Evolutionary conservation across 2,329 filamentous ascomycete species (phyloP), one percentile per base, ranked within the genome.

Genomic region (Pseudocercospora fuligena): DNA sequence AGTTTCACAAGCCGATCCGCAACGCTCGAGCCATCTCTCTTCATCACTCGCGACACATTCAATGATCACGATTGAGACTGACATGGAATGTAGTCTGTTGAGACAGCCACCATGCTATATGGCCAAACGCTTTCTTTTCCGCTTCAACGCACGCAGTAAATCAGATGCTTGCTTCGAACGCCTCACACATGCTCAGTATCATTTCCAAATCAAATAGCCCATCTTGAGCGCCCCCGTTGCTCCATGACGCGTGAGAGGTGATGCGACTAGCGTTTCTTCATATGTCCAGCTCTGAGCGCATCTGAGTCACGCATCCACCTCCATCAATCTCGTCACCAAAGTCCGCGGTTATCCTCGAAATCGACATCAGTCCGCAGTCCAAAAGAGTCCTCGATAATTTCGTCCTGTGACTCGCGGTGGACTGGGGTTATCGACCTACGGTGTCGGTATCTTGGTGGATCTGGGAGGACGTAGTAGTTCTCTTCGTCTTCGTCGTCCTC

Each of bases 371-470:
- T 58, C 23, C 56, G 19, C 56, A 58, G 5, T 3, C 56, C 33
- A 11, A 40, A 58, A 1, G 65, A 63, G 53, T 67, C 65, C 40
- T 67, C 65, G n/a, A 67, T 67, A 23, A 67, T 64, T 14, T 67
- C 61, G 29, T 67, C 65, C 40, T 64, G 33, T 6, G 54, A 27
- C 29, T 67, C 65, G 7, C 56, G 40, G 29, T 43, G 25, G 21
- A 29, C 36, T 12, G 47, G 60, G n/a, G 60, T 63, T 14, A 60
- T 36, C 3, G 60, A 46, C n/a, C 57, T 29, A 12, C 6, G 31
- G 19, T 29, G 29, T 29, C 51, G 23, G 27, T 21, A 58, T 21
- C 21, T 33, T n/a, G 56, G 43, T 8, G 43, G 60, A 12, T 19
- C 21, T 7, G 47, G 46, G 6, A 33, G n/a, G 25, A 56, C 21